These are phyloP conservation scores for Solanum appendiculatum DNA, from an alignment of 257 asterid species.

Conservation along the genomic window DNA sequence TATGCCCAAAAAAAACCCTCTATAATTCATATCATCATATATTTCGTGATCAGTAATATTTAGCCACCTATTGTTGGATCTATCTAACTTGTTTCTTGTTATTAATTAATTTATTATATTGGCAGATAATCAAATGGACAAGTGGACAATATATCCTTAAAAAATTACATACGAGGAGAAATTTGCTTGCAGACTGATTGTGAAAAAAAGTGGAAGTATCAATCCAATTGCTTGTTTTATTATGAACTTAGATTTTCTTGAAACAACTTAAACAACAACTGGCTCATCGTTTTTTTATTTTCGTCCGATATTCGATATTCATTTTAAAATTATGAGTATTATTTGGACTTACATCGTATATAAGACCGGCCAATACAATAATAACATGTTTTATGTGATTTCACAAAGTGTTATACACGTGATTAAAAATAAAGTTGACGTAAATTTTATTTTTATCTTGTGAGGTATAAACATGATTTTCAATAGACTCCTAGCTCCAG, in stretches of 20 bases:
- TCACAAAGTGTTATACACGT: neutral
- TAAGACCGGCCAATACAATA: too few species aligned
- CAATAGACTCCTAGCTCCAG: rapidly evolving
- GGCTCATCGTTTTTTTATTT: rapidly evolving
- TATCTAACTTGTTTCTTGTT: neutral
- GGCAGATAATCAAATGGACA: neutral
- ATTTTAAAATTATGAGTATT: neutral
- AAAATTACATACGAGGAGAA: neutral
- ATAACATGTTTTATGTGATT: too few species aligned
- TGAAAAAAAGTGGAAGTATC: neutral
- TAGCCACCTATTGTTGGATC: neutral
- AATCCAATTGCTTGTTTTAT: neutral
- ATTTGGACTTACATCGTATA: rapidly evolving
- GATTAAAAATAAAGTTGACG: too few species aligned
- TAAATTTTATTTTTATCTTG: too few species aligned
- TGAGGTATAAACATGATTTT: too few species aligned
- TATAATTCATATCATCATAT: neutral
- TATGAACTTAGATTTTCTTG: neutral
- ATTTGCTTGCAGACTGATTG: neutral
- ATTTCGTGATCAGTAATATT: neutral
- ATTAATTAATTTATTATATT: neutral
- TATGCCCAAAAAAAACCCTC: neutral
- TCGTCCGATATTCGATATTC: neutral
- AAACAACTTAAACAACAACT: too few species aligned
- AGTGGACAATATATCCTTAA: neutral